Percentiles rank a stretch among this genome's conserved stretches.
phyloP scores from a whole-genome alignment of 805 yeast genomes.

The Ogataea glucozyma region DNA sequence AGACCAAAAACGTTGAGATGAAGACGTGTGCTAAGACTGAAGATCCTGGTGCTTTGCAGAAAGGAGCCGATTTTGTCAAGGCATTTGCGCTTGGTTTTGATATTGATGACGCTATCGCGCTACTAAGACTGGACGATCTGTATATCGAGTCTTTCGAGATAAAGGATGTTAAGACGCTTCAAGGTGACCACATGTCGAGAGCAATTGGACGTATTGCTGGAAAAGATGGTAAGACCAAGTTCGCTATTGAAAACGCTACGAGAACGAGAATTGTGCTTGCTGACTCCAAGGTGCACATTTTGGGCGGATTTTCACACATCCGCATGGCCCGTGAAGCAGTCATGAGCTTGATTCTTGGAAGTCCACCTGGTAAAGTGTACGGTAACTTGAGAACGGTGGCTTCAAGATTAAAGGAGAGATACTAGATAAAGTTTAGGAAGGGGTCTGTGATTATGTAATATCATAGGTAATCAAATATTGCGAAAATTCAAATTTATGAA shows the following conservation, averaged over 20 bases:
- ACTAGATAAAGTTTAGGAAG: constrained; percentile 43
- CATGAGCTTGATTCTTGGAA: constrained; percentile 90
- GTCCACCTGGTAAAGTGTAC: constrained; percentile 98
- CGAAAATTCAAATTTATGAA: not conserved
- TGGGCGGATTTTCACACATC: constrained; percentile 96
- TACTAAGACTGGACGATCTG: constrained; percentile 89
- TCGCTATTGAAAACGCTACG: constrained; percentile 97
- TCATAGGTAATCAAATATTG: not conserved
- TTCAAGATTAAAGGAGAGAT: constrained; percentile 94
- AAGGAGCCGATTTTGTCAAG: constrained; percentile 95
- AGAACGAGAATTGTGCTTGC: constrained; percentile 97
- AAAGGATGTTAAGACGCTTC: constrained; percentile 93
- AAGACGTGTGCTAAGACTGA: constrained; percentile 81
- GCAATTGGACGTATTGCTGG: constrained; percentile 99
- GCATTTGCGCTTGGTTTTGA: constrained; percentile 97
- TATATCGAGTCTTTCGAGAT: constrained; percentile 96
- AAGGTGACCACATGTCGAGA: constrained; percentile 95
- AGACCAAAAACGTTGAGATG: constrained; percentile 83
- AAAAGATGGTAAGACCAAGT: constrained; percentile 97
- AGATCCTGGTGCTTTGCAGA: constrained; percentile 93
- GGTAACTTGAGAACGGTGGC: constrained; percentile 97
- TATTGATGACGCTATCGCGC: constrained; percentile 94
- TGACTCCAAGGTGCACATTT: constrained; percentile 91
- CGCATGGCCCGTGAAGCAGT: constrained; percentile 99
- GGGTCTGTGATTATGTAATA: not conserved